Percentiles rank a stretch among this genome's conserved stretches.
Evolutionary conservation across 176 grass and related monocot species (phyloP).

Genomic region (Aegilops speltoides): DNA sequence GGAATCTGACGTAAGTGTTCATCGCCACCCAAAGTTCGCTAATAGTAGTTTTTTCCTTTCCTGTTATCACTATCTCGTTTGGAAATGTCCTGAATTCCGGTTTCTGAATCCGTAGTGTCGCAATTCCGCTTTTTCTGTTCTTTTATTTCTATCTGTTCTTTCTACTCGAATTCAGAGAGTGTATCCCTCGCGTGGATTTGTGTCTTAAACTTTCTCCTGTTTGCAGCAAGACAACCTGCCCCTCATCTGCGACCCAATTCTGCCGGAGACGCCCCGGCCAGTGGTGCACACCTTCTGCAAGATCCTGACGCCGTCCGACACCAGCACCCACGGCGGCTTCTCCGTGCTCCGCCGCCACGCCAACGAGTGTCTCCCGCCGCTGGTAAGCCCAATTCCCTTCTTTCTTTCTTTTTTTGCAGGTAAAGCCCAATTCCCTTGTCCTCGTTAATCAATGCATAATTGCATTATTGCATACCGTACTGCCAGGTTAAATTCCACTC

Average conservation of each 20-base stretch:
- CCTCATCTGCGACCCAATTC: conserved; percentile 39
- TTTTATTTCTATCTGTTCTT: neutral
- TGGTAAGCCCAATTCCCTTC: conserved; percentile 47
- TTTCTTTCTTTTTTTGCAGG: too few relatives aligned
- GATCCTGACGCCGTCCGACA: conserved; percentile 97
- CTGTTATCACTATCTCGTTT: neutral
- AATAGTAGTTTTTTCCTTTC: neutral
- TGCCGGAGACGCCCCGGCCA: conserved; percentile 50
- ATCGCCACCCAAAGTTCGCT: conserved; percentile 5
- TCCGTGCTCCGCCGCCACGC: conserved; percentile 89
- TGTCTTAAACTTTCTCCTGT: neutral
- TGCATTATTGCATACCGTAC: neutral
- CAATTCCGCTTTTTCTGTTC: conserved; percentile 1
- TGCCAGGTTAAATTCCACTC: neutral
- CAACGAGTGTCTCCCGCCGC: conserved; percentile 88
- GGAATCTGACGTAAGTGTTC: conserved; percentile 61
- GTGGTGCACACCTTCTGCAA: conserved; percentile 97
- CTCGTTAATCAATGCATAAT: neutral
- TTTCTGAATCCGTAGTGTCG: conserved; percentile 4
- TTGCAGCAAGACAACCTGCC: conserved; percentile 58
- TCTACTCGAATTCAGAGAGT: neutral
- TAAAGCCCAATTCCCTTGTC: conserved; percentile 14
- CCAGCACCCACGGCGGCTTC: conserved; percentile 96
- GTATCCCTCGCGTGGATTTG: neutral
- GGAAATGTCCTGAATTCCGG: neutral